Evolutionary conservation across 306 rosid species (phyloP).

Genomic region (Pyrus pyrifolia): DNA sequence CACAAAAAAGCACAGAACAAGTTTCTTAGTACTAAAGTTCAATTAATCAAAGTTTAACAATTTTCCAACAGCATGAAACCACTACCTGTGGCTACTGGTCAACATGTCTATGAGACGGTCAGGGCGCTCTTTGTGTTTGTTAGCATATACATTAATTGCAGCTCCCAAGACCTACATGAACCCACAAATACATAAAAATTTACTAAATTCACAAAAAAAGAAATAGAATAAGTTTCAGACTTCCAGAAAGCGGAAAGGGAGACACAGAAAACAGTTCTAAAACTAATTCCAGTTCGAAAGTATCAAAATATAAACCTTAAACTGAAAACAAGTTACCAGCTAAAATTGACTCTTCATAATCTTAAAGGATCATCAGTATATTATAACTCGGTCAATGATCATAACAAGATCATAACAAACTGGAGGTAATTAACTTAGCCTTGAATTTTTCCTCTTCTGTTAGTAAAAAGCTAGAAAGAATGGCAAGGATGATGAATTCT

Average conservation of each 20-base stretch:
- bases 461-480: background rate
- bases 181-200: slow-evolving; percentile 9
- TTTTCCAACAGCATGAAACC: background rate
- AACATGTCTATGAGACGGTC: slow-evolving; percentile 98
- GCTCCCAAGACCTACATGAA: slow-evolving; percentile 85
- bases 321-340: background rate
- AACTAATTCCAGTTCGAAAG: background rate
- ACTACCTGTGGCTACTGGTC: slow-evolving; percentile 92
- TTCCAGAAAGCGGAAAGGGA: background rate
- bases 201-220: background rate
- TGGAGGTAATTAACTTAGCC: background rate
- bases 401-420: background rate
- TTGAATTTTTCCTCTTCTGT: background rate
- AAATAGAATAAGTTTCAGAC: background rate
- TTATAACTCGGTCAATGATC: background rate
- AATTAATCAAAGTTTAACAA: background rate
- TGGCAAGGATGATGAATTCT: background rate
- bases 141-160: slow-evolving; percentile 94
- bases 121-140: slow-evolving; percentile 97
- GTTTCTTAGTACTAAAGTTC: background rate
- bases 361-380: background rate
- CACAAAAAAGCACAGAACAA: slow-evolving; percentile 1
- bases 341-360: background rate
- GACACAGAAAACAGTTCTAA: background rate
- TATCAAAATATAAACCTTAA: background rate